Base-by-base conservation (phyloP, 2,329 filamentous ascomycete species). In the Alternaria solani region DNA sequence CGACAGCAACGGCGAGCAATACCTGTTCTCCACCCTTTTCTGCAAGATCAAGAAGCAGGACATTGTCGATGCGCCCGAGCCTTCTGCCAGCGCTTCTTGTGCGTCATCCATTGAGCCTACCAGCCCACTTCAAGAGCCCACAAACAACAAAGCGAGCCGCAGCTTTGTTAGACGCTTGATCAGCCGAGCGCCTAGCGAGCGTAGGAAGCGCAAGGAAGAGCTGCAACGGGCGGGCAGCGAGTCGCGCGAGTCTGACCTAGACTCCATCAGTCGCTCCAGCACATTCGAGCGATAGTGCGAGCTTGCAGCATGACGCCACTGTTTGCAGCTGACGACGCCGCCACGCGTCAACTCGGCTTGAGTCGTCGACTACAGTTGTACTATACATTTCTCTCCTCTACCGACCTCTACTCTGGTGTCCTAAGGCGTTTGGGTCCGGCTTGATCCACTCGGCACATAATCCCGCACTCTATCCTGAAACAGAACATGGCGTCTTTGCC, bases 21-120 rank as follows among this genome's bases (percentile, higher is more conserved):
- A 96, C 76, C 85, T 97, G 43, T 97, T 97, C 80, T 97, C 95
- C 2, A 96, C 93, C 11, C 84, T 99, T 16, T 97, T 98, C 79
- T 97, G 94, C 82, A 90, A 89, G 72, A 91, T 98, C 80, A 89
- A 89, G 68, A 91, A 88, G 66, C 82, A 86, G 61, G 81, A 84
- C 6, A 78, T 82, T 23, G 69, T 84, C 26, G 76, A 82, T 34
- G 78, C 83, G 14, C 68, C 71, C 25, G 70, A 76, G 55, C 59
- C 66, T 51, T 57, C 64, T 7, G 46, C 63, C 39, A 62, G 57
- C 43, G 60, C 67, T 36, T 75, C 72, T 25, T 68, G 68, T 39
- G 67, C 65, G 23, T 69, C 72, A 20, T 73, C 67, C 7, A 63
- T 73, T 9, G 75, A 77, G 38, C 67, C 68, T 18, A 65, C 61